A percentile compares a stretch with the other conserved stretches of the same genome.
Evolutionary conservation across 352 stramenopile genomes (phyloP).

Genomic region (Phytophthora citricola): DNA sequence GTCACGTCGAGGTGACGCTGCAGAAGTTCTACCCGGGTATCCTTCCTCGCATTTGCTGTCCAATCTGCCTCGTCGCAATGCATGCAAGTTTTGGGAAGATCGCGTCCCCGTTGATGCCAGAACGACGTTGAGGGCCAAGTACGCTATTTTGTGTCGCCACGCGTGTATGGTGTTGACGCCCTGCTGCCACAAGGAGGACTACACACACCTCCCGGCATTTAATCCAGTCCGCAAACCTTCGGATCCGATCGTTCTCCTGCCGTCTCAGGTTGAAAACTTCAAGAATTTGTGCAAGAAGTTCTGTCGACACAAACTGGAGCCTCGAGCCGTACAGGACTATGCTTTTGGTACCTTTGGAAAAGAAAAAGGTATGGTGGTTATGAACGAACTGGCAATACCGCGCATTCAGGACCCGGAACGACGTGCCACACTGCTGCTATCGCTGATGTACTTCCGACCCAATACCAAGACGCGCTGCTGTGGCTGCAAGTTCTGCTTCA

Average conservation of each 20-base stretch:
- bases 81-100: slow-evolving; percentile 26
- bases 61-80: slow-evolving; percentile 32
- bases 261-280: slow-evolving; percentile 21
- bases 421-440: slow-evolving; percentile 46
- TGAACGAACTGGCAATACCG: slow-evolving; percentile 23
- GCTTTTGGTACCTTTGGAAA: slow-evolving; percentile 27
- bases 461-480: slow-evolving; percentile 49
- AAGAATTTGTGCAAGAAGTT: slow-evolving; percentile 27
- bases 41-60: slow-evolving; percentile 40
- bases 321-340: slow-evolving; percentile 29
- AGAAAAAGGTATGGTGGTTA: slow-evolving; percentile 11
- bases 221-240: background rate
- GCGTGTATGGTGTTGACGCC: slow-evolving; percentile 32
- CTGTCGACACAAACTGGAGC: slow-evolving; percentile 25
- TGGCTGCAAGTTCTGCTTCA: slow-evolving; percentile 52
- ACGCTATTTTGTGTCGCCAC: slow-evolving; percentile 32
- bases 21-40: slow-evolving; percentile 37
- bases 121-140: slow-evolving; percentile 4
- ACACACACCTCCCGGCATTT: slow-evolving; percentile 42
- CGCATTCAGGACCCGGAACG: slow-evolving; percentile 50
- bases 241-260: slow-evolving; percentile 9
- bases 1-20: slow-evolving; percentile 35
- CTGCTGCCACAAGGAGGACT: slow-evolving; percentile 43
- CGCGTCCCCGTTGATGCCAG: background rate
- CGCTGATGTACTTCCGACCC: slow-evolving; percentile 39